phyloP scores from a whole-genome alignment of 305 asterid genomes.

The Fraxinus latifolia region DNA sequence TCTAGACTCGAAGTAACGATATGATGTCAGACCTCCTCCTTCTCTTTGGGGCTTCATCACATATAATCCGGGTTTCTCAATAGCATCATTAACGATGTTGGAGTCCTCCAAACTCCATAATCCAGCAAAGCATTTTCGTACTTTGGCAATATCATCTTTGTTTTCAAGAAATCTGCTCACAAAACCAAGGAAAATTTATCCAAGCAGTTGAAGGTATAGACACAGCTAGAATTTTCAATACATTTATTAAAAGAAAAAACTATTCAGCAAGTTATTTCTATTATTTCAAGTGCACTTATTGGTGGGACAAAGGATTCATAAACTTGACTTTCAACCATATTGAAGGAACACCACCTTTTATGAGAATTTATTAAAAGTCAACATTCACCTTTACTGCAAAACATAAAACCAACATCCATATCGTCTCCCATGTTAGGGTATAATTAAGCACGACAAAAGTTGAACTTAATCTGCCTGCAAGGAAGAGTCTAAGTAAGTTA shows the following conservation, averaged over 20 bases:
- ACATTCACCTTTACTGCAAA: neutral
- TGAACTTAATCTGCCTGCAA: neutral
- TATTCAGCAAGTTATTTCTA: neutral
- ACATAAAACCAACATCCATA: neutral
- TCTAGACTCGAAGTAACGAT: neutral
- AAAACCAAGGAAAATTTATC: constrained; percentile 18
- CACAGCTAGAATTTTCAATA: neutral
- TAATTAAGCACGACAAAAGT: neutral
- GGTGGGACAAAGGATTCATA: neutral
- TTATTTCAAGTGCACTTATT: constrained; percentile 3
- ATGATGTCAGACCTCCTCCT: constrained; percentile 78
- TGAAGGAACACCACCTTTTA: neutral
- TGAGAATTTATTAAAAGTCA: neutral
- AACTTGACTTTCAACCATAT: neutral
- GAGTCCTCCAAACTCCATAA: constrained; percentile 86
- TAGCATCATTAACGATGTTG: constrained; percentile 65
- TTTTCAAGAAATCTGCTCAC: constrained; percentile 72
- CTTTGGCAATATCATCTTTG: constrained; percentile 79
- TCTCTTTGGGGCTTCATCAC: constrained; percentile 99
- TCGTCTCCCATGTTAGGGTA: neutral
- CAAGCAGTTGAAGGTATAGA: neutral
- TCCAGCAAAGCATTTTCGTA: constrained; percentile 90
- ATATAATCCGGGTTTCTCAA: constrained; percentile 68
- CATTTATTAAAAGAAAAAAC: neutral
- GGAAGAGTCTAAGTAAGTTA: constrained; percentile 12